Evolutionary conservation across 208 protist genomes (phyloP), one percentile per base, ranked within the genome.

Genomic region (Wallacemonas sp.): DNA sequence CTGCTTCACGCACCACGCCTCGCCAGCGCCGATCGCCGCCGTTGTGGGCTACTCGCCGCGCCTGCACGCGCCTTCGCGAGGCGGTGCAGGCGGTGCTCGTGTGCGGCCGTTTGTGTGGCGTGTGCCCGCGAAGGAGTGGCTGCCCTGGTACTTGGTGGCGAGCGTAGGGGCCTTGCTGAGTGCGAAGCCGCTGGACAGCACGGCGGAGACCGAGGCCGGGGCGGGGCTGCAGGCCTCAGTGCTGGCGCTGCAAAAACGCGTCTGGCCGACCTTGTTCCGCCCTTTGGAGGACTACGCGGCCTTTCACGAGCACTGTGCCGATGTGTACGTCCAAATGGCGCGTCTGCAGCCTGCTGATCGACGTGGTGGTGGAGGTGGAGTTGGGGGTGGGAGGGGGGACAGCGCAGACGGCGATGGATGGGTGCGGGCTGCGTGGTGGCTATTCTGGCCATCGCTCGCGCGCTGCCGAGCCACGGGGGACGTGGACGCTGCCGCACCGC

Each of bases 61-160:
- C 10, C 25, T 16, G 23, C 36, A 41, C n/a, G n/a, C n/a, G n/a
- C n/a, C n/a, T n/a, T n/a, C n/a, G n/a, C n/a, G 14, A 41, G 36
- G 36, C 14, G 36, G 36, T 41, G 36, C 10, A 16, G 36, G 36
- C 14, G 36, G 14, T 41, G 36, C 10, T 41, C 10, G 46, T 32
- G 67, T 67, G 67, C n/a, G 66, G 3, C 70, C 78, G 33, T 86
- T 78, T 48, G n/a, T 93, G 12, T 29, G 32, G 44, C 83, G 84
- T 5, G 69, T 55, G 25, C 72, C 72, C 12, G 67, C 61, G 38
- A 65, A 75, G 3, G 76, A 82, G 54, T 42, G 36, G 65, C 63
- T 84, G 32, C 79, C 79, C 44, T 84, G 79, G 79, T 72, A 72
- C 28, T 55, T 72, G 20, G 67, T 81, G 20, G 61, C 66, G 14